These are phyloP conservation scores for Pyrenophora seminiperda DNA, from an alignment of 2,329 filamentous ascomycete genomes.

Conservation along the genomic window DNA sequence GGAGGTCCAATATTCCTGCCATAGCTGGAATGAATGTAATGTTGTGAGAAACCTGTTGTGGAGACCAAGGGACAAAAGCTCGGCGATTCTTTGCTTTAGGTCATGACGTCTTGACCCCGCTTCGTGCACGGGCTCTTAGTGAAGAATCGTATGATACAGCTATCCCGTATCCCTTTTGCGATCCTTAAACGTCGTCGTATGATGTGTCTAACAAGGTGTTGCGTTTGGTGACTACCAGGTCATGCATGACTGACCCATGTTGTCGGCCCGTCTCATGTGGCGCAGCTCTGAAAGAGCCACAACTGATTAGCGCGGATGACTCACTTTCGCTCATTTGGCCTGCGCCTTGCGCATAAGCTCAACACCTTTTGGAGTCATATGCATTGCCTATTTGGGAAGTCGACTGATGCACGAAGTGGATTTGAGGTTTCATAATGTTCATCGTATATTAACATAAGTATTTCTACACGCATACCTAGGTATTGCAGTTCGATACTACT, in stretches of 20 bases:
- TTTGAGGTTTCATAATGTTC: neutral
- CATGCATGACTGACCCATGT: neutral
- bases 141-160: neutral
- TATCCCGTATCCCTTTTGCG: neutral
- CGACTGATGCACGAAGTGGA: neutral
- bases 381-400: constrained; percentile 7
- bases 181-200: too few relatives aligned
- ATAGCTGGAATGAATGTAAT: constrained; percentile 2
- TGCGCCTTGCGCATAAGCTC: constrained; percentile 5
- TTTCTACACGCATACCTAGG: constrained; percentile 8
- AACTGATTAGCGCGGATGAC: constrained; percentile 31
- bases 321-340: constrained; percentile 31
- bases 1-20: constrained; percentile 13
- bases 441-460: constrained; percentile 7
- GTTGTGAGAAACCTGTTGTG: neutral
- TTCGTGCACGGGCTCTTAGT: neutral
- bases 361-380: constrained; percentile 23
- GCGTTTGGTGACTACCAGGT: neutral
- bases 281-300: constrained; percentile 9
- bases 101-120: neutral
- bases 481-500: constrained; percentile 6
- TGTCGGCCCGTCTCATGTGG: constrained; percentile 10
- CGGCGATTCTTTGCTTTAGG: neutral
- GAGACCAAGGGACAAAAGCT: neutral
- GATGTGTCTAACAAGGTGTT: neutral